Evolutionary conservation across 2,329 filamentous ascomycete genomes (phyloP).

Genomic region (Allantophomopsis cytisporea): DNA sequence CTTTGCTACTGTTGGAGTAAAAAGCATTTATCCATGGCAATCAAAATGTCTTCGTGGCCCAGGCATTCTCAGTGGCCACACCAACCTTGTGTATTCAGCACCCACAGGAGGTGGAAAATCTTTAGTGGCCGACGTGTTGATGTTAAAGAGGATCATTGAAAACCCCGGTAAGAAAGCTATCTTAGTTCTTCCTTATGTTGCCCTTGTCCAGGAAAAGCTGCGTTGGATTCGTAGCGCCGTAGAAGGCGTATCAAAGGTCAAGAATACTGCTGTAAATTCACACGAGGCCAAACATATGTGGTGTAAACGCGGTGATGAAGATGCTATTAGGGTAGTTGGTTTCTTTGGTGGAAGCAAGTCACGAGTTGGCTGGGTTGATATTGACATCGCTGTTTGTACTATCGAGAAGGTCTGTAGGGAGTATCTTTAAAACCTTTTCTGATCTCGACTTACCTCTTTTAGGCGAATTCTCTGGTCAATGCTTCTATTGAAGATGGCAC

Average conservation of each 20-base stretch:
- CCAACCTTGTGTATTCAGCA: conserved; percentile 66
- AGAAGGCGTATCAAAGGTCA: conserved; percentile 33
- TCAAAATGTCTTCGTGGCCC: conserved; percentile 57
- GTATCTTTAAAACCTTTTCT: background rate
- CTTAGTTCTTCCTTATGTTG: conserved; percentile 63
- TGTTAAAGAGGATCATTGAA: conserved; percentile 58
- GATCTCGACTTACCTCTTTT: background rate
- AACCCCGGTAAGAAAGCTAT: conserved; percentile 53
- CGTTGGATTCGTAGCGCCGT: conserved; percentile 59
- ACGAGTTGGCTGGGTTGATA: conserved; percentile 54
- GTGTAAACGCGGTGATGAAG: conserved; percentile 40
- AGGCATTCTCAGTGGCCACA: conserved; percentile 49
- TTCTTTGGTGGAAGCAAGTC: conserved; percentile 65
- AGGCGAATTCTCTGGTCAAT: conserved; percentile 67
- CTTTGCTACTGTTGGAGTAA: conserved; percentile 52
- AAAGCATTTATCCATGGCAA: conserved; percentile 68
- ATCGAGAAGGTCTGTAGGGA: conserved; percentile 50
- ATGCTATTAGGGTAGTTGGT: conserved; percentile 50
- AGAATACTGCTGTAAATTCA: background rate
- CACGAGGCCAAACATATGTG: conserved; percentile 26
- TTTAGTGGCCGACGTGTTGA: conserved; percentile 57
- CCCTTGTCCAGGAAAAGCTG: conserved; percentile 68
- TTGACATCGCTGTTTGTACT: conserved; percentile 68
- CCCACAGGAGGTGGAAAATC: conserved; percentile 71
- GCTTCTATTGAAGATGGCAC: conserved; percentile 57